Conservation (phyloP, 306 rosid genomes). For the Cucumis sativus region DNA sequence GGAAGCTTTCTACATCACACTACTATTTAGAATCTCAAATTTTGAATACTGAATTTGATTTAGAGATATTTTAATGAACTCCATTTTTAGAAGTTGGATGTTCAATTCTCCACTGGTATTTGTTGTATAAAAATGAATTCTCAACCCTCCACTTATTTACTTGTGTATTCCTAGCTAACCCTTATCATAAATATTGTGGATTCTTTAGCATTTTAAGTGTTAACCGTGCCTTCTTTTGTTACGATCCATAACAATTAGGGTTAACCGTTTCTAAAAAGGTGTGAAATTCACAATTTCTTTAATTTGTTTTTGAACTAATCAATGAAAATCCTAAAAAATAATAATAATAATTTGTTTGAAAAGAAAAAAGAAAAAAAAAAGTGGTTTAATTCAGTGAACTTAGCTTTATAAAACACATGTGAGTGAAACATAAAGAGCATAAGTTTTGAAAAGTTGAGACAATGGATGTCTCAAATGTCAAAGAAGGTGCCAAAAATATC, state of each 20-base stretch:
- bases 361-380: background rate
- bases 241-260: background rate
- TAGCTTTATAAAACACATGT: background rate
- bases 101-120: no score
- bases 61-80: no score
- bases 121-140: no score
- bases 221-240: background rate
- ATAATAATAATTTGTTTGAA: background rate
- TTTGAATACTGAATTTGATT: no score
- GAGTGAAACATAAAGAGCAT: background rate
- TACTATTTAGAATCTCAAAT: background rate
- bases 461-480: background rate
- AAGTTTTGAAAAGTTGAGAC: slow-evolving; percentile 1
- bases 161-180: no score
- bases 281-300: background rate
- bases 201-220: no score
- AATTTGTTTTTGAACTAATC: background rate
- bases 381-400: background rate
- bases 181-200: no score
- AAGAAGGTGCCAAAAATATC: background rate
- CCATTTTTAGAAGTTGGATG: no score
- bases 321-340: background rate
- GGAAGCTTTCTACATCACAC: background rate
- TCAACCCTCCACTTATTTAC: no score
- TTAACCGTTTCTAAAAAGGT: background rate